phyloP scores from a whole-genome alignment of 2,329 filamentous ascomycete species.

The Pleurostoma richardsiae region DNA sequence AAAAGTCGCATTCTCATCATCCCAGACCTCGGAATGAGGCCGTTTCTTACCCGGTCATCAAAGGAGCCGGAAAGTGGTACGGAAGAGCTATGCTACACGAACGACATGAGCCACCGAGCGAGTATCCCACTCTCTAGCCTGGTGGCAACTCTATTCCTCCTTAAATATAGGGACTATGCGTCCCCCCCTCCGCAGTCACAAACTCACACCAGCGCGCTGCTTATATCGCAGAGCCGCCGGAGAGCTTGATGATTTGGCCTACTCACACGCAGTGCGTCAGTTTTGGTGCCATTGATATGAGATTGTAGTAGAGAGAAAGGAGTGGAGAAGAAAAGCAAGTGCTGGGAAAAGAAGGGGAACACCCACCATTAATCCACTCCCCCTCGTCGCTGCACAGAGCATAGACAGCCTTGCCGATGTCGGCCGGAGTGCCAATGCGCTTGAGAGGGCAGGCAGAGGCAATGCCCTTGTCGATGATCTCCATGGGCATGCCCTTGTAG shows the following conservation, averaged over 20 bases:
- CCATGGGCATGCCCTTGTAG: conserved; percentile 42
- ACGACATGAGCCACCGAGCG: too few species aligned
- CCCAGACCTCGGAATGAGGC: too few species aligned
- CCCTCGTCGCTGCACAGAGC: conserved; percentile 52
- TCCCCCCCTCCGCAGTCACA: too few species aligned
- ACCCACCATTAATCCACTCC: conserved; percentile 61
- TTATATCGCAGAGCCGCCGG: conserved; percentile 26
- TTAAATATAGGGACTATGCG: too few species aligned
- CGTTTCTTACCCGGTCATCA: too few species aligned
- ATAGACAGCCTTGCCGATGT: conserved; percentile 54
- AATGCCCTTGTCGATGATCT: conserved; percentile 50
- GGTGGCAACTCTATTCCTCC: too few species aligned
- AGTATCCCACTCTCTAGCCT: too few species aligned
- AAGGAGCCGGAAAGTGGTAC: too few species aligned
- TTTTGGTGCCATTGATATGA: conserved; percentile 2
- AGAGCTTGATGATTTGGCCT: conserved; percentile 34
- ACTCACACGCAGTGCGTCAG: conserved; percentile 1
- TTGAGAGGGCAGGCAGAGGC: conserved; percentile 54
- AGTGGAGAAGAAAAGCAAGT: background rate
- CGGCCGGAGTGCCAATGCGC: conserved; percentile 51
- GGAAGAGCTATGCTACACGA: too few species aligned
- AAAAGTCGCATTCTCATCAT: too few species aligned
- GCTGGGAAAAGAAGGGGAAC: background rate
- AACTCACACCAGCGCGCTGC: background rate
- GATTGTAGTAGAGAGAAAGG: conserved; percentile 1